phyloP scores from a whole-genome alignment of 495 filamentous ascomycete species.

The Staphylotrichum tortipilum region DNA sequence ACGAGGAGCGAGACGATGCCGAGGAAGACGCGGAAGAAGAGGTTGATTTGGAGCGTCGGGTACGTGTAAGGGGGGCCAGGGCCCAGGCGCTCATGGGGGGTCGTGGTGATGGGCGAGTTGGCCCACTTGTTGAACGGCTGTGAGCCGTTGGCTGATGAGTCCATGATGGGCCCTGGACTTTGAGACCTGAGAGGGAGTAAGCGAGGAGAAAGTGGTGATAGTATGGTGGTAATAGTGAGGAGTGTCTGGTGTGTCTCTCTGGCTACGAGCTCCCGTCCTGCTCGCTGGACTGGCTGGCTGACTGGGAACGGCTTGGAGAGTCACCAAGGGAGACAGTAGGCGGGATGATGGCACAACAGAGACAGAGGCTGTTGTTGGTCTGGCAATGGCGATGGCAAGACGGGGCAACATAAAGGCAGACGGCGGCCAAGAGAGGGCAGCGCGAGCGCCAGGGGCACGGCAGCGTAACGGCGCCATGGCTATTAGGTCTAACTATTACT shows the following conservation, averaged over 20 bases:
- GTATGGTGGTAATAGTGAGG: too few species aligned
- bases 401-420: constrained; percentile 2
- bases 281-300: too few species aligned
- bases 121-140: background rate
- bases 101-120: constrained; percentile 15
- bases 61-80: constrained; percentile 21
- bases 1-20: constrained; percentile 50
- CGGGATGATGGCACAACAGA: background rate
- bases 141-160: background rate
- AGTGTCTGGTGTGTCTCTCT: too few species aligned
- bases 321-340: too few species aligned
- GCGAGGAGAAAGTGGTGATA: background rate
- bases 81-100: constrained; percentile 16
- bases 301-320: too few species aligned
- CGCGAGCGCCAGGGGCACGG: background rate
- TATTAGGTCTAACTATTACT: constrained; percentile 9
- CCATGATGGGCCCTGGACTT: background rate
- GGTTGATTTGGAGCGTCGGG: constrained; percentile 29
- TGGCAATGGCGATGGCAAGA: constrained; percentile 1
- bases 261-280: too few species aligned
- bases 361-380: background rate
- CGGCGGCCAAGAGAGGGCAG: background rate
- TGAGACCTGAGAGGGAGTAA: background rate
- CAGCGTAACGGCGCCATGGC: background rate
- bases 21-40: constrained; percentile 40